These are phyloP conservation scores for Leptographium procerum DNA, from an alignment of 2,329 filamentous ascomycete species.

Conservation along the genomic window DNA sequence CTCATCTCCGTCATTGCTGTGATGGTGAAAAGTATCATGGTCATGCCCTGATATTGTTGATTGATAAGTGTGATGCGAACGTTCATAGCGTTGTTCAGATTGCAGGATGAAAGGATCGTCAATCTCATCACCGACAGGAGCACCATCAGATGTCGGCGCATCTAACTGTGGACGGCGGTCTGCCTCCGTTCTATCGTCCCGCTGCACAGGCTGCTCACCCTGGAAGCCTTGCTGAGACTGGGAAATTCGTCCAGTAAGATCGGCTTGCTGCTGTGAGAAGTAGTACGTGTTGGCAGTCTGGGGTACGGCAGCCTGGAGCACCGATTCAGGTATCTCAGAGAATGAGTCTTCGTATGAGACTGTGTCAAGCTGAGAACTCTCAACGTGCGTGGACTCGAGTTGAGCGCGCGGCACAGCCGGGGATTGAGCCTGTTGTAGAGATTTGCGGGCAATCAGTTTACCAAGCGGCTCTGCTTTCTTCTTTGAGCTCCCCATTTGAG, in stretches of 20 bases:
- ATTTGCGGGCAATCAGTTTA: slow-evolving; percentile 9
- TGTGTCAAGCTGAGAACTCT: neutral
- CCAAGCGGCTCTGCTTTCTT: slow-evolving; percentile 9
- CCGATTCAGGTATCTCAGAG: slow-evolving; percentile 41
- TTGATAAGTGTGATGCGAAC: neutral
- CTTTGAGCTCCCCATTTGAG: neutral
- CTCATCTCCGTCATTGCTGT: neutral
- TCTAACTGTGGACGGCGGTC: neutral
- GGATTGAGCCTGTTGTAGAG: slow-evolving; percentile 3
- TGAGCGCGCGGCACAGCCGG: neutral
- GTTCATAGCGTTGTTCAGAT: neutral
- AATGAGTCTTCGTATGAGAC: slow-evolving; percentile 41
- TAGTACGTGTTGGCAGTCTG: slow-evolving; percentile 14
- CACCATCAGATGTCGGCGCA: neutral
- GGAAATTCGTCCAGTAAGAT: slow-evolving; percentile 6
- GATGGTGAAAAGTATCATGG: neutral
- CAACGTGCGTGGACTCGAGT: neutral
- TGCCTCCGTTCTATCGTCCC: neutral
- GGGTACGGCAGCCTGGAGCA: slow-evolving; percentile 37
- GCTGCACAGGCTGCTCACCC: neutral
- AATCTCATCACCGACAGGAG: neutral
- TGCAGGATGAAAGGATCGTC: neutral
- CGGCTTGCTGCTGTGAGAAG: slow-evolving; percentile 9
- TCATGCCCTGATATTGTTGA: neutral
- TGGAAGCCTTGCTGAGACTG: neutral